Evolutionary conservation across 1,284 basidiomycete species (phyloP), one percentile per base, ranked within the genome.

Genomic region (Trametes sp.): DNA sequence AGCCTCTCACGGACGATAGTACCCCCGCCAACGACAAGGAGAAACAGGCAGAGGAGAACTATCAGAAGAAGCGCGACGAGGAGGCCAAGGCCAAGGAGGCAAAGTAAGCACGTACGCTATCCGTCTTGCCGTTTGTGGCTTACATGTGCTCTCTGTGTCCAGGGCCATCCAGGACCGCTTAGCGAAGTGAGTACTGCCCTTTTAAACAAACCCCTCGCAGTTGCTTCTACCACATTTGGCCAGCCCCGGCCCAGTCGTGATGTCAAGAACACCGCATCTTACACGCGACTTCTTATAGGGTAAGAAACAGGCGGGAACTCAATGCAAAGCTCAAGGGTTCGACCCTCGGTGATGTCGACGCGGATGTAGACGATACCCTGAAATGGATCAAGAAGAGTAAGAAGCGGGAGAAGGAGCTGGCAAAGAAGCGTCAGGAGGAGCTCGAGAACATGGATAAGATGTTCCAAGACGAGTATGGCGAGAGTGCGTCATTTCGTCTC

Each of bases 351-450:
- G 94, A 94, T 75, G 84, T 82, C 77, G 90, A 88, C 72, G 86
- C 79, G 68, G 88, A 88, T 70, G 83, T 84, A 75, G 91, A 92
- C 71, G 86, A 90, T 69, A 85, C 94, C 23, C 77, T 93, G 62
- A 89, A 89, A 76, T 98, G 96, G 96, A 83, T 97, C 74, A 97
- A 94, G 80, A 84, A 84, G 74, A 89, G 84, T 70, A 95, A 95
- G 81, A 96, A 95, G 79, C 86, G 85, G 68, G 94, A 95, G 75
- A 93, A 92, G 78, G 89, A 92, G 76, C 81, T 94, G 24, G 93
- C 90, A 6, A 86, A 82, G 74, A 92, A 90, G 75, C 83, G 92
- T 50, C 88, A 88, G 74, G 82, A 85, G 72, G 95, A 94, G 76
- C 78, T 92, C 58, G 94, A 93, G 74, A 89, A 84, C 72, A 87